Conservation (phyloP, 164 flowering plant species). For the Umbellularia californica region DNA sequence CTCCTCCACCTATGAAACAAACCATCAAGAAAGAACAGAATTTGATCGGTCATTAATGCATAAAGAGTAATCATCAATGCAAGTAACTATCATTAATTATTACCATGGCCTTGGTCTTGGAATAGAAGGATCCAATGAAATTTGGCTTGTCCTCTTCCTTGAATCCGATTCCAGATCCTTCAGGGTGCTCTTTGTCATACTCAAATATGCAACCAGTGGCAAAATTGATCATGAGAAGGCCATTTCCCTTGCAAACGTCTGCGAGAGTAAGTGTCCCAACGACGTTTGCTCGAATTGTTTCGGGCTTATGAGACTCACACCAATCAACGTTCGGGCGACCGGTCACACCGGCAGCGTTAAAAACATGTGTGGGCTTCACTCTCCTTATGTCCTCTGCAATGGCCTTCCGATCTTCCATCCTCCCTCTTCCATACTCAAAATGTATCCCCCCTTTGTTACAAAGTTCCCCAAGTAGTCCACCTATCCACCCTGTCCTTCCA, state of each 20-base stretch:
- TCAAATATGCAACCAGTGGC: slow-evolving; percentile 28
- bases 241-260: slow-evolving; percentile 21
- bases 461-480: slow-evolving; percentile 22
- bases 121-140: slow-evolving; percentile 27
- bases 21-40: background rate
- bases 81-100: background rate
- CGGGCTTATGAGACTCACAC: slow-evolving; percentile 28
- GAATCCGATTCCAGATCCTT: slow-evolving; percentile 26
- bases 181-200: slow-evolving; percentile 18
- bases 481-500: slow-evolving; percentile 28
- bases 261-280: slow-evolving; percentile 22
- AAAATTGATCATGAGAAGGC: slow-evolving; percentile 23
- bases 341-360: slow-evolving; percentile 26
- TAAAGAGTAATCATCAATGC: background rate
- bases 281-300: slow-evolving; percentile 24
- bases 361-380: slow-evolving; percentile 26
- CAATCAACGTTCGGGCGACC: slow-evolving; percentile 27
- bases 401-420: slow-evolving; percentile 16
- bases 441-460: slow-evolving; percentile 21
- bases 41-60: background rate
- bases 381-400: slow-evolving; percentile 16
- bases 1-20: slow-evolving; percentile 23
- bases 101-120: slow-evolving; percentile 34
- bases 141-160: slow-evolving; percentile 28
- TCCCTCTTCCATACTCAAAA: slow-evolving; percentile 22